Conservation (phyloP, 2,329 filamentous ascomycete species). For the Phialemoniopsis sp. region DNA sequence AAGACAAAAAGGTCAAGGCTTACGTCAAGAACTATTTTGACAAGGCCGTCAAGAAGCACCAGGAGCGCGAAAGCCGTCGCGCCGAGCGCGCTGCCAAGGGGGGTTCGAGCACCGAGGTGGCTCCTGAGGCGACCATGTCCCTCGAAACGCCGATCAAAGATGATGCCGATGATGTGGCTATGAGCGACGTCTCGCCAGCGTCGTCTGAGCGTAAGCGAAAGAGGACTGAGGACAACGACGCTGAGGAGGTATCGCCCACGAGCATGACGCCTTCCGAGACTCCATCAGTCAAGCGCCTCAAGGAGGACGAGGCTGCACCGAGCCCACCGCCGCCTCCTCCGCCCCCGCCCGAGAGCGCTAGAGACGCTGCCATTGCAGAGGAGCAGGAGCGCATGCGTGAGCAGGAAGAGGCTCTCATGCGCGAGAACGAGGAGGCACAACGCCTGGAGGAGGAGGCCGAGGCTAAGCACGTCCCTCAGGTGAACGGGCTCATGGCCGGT, state of each 20-base stretch:
- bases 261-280: constrained; percentile 48
- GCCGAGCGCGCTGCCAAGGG: constrained; percentile 30
- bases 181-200: constrained; percentile 40
- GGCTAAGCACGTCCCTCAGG: constrained; percentile 13
- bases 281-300: constrained; percentile 49
- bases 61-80: constrained; percentile 62
- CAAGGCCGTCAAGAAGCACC: constrained; percentile 75
- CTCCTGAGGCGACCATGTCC: constrained; percentile 1
- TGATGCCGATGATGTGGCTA: constrained; percentile 30
- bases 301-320: constrained; percentile 36
- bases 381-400: constrained; percentile 41
- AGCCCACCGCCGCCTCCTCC: constrained; percentile 42
- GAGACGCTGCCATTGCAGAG: constrained; percentile 25
- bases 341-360: constrained; percentile 33
- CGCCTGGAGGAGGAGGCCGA: constrained; percentile 44
- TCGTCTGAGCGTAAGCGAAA: constrained; percentile 62
- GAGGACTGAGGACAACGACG: constrained; percentile 41
- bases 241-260: constrained; percentile 26
- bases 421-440: constrained; percentile 52
- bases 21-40: constrained; percentile 85
- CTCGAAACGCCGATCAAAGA: constrained; percentile 17
- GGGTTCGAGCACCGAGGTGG: constrained; percentile 11
- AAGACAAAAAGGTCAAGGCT: constrained; percentile 76
- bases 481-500: constrained; percentile 3
- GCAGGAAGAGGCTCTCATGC: constrained; percentile 45